Evolutionary conservation across 2,329 filamentous ascomycete species (phyloP).

Genomic region (Pseudodiploospora longispora): DNA sequence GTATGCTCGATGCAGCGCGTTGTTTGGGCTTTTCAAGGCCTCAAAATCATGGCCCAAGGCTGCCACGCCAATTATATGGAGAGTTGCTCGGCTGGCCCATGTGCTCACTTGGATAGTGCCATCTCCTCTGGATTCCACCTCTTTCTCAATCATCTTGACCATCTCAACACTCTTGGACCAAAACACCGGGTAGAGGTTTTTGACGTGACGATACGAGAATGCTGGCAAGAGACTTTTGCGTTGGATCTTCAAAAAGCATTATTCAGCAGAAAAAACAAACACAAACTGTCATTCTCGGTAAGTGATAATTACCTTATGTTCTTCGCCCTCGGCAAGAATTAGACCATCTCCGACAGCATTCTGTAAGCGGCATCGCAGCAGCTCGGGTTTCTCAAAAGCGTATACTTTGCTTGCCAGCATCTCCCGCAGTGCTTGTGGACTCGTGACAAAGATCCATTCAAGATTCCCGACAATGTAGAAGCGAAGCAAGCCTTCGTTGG

Average conservation of each 20-base stretch:
- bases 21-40: not conserved
- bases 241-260: constrained; percentile 9
- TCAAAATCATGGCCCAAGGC: constrained; percentile 10
- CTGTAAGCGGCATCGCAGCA: constrained; percentile 62
- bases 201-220: constrained; percentile 25
- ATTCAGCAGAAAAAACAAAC: not conserved
- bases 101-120: constrained; percentile 5
- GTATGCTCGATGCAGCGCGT: not conserved
- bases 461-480: constrained; percentile 52
- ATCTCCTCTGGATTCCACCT: no score
- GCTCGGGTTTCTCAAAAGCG: constrained; percentile 53
- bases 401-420: constrained; percentile 58
- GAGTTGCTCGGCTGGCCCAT: constrained; percentile 18
- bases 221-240: constrained; percentile 22
- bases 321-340: constrained; percentile 22
- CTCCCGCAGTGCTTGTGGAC: constrained; percentile 54
- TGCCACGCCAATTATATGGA: constrained; percentile 29
- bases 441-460: constrained; percentile 50
- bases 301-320: constrained; percentile 16
- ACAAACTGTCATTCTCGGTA: not conserved
- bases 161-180: constrained; percentile 22
- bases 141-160: constrained; percentile 5
- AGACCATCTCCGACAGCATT: constrained; percentile 63
- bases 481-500: constrained; percentile 55
- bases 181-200: constrained; percentile 25